Base-by-base conservation (phyloP, 306 rosid species). In the Begonia fuchsioides region DNA sequence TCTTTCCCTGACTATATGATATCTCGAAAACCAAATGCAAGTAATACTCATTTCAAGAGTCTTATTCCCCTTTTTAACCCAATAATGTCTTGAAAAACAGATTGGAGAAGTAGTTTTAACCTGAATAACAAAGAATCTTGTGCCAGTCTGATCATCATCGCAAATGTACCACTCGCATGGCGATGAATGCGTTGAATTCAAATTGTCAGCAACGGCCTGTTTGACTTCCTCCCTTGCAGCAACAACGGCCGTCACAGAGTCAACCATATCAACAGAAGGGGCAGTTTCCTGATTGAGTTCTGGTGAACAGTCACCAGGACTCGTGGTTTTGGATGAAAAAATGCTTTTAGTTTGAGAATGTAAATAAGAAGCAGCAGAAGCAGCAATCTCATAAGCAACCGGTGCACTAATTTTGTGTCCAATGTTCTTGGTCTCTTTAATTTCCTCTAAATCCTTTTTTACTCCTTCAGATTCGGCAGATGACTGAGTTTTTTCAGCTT, bases 161-260 rank as follows among this genome's bases (percentile, higher is more conserved):
- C 98, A 85, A 49, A 90, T 60, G 52, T 66, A 90, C 98, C 98
- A 90, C 57, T 79, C 98, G 9, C 96, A 90, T 0, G 96, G 98
- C 11, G 98, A 69, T 32, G 93, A 90, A n/a, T 32, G 53, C 16
- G 59, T 70, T 39, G 97, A 90, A 61, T 69, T 90, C 54, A 90
- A 61, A 69, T 79, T 81, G 53, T 90, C 97, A 11, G 97, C 95
- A 55, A 90, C 95, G 44, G 95, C 97, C 76, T 90, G 97, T 60
- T 90, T 90, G 54, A 82, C 95, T 71, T 90, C 94, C 68, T 90
- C 97, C 77, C 81, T 75, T 41, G 97, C 97, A 45, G 97, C 97
- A 68, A 84, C 94, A 20, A 84, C 97, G 11, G 95, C 83, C 8
- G 95, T 90, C 59, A 90, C 85, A 1, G 97, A 84, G 65, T 90